Evolutionary conservation across 805 yeast genomes (phyloP).

Genomic region (Spathaspora boniae): DNA sequence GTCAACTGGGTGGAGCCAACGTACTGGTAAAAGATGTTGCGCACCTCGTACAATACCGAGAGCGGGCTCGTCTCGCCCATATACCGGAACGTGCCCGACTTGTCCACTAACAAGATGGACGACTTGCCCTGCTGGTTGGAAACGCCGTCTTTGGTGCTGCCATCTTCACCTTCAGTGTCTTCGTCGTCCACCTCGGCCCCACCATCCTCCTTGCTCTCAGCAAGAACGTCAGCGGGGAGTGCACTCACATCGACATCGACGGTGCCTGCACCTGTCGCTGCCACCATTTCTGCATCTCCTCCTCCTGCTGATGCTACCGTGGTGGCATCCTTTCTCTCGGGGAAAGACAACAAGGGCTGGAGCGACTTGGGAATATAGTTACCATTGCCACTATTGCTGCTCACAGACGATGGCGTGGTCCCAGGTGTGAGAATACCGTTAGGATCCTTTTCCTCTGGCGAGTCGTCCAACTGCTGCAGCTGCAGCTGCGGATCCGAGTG

Average conservation of each 20-base stretch:
- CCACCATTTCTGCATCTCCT: too few relatives aligned
- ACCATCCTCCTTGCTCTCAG: neutral
- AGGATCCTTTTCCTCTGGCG: too few relatives aligned
- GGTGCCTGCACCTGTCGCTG: too few relatives aligned
- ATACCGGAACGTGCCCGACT: conserved; percentile 32
- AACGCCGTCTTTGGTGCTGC: conserved; percentile 8
- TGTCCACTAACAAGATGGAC: conserved; percentile 30
- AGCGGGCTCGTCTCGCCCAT: conserved; percentile 42
- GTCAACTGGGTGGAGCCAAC: conserved; percentile 32
- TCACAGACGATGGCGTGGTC: conserved; percentile 6
- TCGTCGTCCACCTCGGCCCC: neutral
- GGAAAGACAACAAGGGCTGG: conserved; percentile 13
- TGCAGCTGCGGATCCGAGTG: too few relatives aligned
- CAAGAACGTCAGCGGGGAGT: too few relatives aligned
- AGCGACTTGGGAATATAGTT: conserved; percentile 12
- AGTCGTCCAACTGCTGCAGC: too few relatives aligned
- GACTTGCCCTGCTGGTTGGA: conserved; percentile 17
- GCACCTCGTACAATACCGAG: conserved; percentile 37
- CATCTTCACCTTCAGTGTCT: neutral
- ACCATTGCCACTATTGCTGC: neutral
- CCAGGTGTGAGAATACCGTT: conserved; percentile 8
- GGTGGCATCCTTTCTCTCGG: neutral
- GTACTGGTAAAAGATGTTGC: conserved; percentile 29
- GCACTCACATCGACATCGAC: too few relatives aligned
- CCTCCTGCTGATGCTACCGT: neutral